Evolutionary conservation across 805 yeast species (phyloP), one percentile per base, ranked within the genome.

Genomic region (Ogataea kodamae): DNA sequence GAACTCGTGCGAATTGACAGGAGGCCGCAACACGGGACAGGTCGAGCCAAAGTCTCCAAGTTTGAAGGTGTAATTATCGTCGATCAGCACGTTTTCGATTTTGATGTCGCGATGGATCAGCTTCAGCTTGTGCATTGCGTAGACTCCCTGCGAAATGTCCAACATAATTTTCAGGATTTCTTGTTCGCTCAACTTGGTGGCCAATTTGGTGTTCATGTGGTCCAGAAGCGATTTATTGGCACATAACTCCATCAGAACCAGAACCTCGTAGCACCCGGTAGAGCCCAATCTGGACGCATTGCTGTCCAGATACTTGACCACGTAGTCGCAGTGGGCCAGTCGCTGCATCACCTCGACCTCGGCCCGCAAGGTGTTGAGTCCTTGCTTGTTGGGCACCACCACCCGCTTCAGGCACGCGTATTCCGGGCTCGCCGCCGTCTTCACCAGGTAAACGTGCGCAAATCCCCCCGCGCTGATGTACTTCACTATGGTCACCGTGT

Each of bases 21-120:
- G 96, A 2, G 94, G 83, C 12, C 82, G 64, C 6, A 84, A 56
- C 54, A 76, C 74, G 0, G 80, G 70, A 6, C 85, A 71, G 1
- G 92, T 81, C 1, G 96, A 86, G 3, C 98, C 98, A 61, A 92
- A 92, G 62, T 92, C 98, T 52, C 95, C 84, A 14, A 92, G 64
- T 55, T 88, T 89, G 64, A 82, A 92, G 46, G 71, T 69, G 39
- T 79, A 76, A 3, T 70, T 56, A 3, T 72, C 63, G 55, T 85
- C 88, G 22, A 92, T 84, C 38, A 90, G 67, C 12, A 90, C 96
- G 59, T 90, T 92, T 55, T 90, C 97, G 44, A 92, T 88, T 64
- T 92, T 92, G 46, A 90, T 77, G 62, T 92, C 97, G 28, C 97
- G 70, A 59, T 90, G 98, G 35, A 90, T 80, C 52, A 90, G 65